These are phyloP conservation scores for Arachis hypogaea DNA, from an alignment of 306 rosid genomes.

Conservation along the genomic window DNA sequence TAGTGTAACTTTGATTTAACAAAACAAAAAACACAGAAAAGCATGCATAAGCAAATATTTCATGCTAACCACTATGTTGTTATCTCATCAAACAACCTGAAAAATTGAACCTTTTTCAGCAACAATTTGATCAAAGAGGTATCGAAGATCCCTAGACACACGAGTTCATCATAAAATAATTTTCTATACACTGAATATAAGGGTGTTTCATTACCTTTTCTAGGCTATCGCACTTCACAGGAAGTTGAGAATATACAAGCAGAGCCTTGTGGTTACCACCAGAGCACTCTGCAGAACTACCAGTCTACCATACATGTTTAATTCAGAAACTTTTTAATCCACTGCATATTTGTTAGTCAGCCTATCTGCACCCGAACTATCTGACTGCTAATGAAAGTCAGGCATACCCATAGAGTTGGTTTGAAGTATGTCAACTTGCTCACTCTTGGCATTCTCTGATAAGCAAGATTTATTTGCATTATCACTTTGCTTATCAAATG, in stretches of 20 bases:
- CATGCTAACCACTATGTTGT: slow-evolving; percentile 26
- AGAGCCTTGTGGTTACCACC: slow-evolving; percentile 44
- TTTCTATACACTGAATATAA: slow-evolving; percentile 24
- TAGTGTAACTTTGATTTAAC: slow-evolving; percentile 13
- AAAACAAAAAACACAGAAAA: slow-evolving; percentile 25
- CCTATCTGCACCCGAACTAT: slow-evolving; percentile 39
- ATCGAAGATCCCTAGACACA: slow-evolving; percentile 27
- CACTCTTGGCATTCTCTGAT: slow-evolving; percentile 42
- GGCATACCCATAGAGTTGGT: slow-evolving; percentile 41
- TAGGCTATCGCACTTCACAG: slow-evolving; percentile 38
- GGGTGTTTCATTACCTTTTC: slow-evolving; percentile 53
- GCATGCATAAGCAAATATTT: slow-evolving; percentile 18
- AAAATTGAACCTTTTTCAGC: slow-evolving; percentile 9
- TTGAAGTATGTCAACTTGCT: slow-evolving; percentile 46
- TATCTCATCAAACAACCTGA: slow-evolving; percentile 17
- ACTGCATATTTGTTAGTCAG: slow-evolving; percentile 24
- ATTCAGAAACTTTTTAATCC: slow-evolving; percentile 39
- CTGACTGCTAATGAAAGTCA: slow-evolving; percentile 37
- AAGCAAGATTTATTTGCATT: slow-evolving; percentile 44
- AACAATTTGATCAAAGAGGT: slow-evolving; percentile 35
- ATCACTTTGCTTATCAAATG: slow-evolving; percentile 39
- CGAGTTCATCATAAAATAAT: slow-evolving; percentile 31
- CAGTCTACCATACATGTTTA: slow-evolving; percentile 44
- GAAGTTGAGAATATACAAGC: slow-evolving; percentile 48
- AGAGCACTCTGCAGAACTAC: slow-evolving; percentile 43